Evolutionary conservation across 2,329 filamentous ascomycete genomes (phyloP).

Genomic region (Purpureocillium takamizusanense): DNA sequence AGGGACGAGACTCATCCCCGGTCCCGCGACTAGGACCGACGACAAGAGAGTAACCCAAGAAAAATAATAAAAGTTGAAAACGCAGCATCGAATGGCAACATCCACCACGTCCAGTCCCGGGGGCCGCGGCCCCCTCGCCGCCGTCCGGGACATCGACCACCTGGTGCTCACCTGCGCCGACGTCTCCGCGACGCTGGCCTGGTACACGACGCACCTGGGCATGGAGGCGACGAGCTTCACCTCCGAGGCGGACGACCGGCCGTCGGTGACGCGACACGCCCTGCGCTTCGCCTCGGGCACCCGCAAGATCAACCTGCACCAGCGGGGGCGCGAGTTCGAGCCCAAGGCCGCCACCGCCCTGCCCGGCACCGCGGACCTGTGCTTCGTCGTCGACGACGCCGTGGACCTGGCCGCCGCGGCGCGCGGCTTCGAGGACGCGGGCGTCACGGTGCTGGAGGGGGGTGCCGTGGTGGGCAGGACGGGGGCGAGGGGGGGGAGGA

Average conservation of each 20-base stretch:
- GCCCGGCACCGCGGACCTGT: slow-evolving; percentile 50
- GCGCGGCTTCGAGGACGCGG: slow-evolving; percentile 27
- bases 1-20: no score
- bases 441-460: slow-evolving; percentile 40
- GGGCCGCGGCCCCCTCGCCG: slow-evolving; percentile 9
- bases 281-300: slow-evolving; percentile 45
- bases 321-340: slow-evolving; percentile 48
- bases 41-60: no score
- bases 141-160: slow-evolving; percentile 45
- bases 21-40: no score
- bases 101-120: slow-evolving; percentile 23
- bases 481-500: slow-evolving; percentile 40
- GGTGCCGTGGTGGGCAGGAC: slow-evolving; percentile 42
- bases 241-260: slow-evolving; percentile 21
- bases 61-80: no score
- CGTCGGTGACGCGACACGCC: slow-evolving; percentile 33
- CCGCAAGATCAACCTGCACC: slow-evolving; percentile 55
- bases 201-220: slow-evolving; percentile 46
- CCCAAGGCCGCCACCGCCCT: slow-evolving; percentile 45
- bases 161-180: slow-evolving; percentile 49
- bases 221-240: slow-evolving; percentile 46
- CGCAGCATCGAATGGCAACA: no score
- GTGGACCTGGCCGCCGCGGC: slow-evolving; percentile 35
- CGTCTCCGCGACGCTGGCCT: slow-evolving; percentile 38
- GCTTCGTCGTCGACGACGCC: slow-evolving; percentile 44